A percentile compares a stretch with the other conserved stretches of the same genome.
These are phyloP conservation scores for Metschnikowia cubensis DNA, from an alignment of 805 yeast genomes.

Conservation along the genomic window DNA sequence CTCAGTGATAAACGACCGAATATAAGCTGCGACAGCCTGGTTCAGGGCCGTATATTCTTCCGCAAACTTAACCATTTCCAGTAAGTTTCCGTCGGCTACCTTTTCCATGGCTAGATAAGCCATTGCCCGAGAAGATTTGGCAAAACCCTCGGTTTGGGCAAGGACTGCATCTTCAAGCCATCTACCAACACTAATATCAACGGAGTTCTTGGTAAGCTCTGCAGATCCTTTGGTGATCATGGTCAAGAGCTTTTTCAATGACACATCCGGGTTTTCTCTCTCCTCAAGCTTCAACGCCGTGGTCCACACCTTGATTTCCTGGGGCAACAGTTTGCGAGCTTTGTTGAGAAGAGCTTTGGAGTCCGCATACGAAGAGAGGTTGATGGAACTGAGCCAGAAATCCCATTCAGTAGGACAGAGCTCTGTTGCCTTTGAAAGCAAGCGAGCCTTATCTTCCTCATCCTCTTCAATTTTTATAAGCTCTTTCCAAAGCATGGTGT, in stretches of 20 bases:
- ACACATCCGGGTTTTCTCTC: conserved; percentile 42
- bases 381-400: conserved; percentile 61
- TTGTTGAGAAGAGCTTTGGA: conserved; percentile 53
- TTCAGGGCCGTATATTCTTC: conserved; percentile 22
- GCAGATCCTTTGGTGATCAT: conserved; percentile 48
- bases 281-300: conserved; percentile 65
- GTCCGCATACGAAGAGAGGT: conserved; percentile 40
- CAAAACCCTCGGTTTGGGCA: conserved; percentile 47
- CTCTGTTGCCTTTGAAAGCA: conserved; percentile 64
- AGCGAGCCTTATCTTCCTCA: conserved; percentile 43
- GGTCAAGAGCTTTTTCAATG: conserved; percentile 43
- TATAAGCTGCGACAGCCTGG: conserved; percentile 38
- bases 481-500: conserved; percentile 62
- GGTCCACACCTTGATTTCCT: conserved; percentile 51
- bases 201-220: conserved; percentile 30
- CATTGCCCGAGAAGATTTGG: conserved; percentile 51
- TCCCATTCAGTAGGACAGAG: conserved; percentile 61
- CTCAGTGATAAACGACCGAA: conserved; percentile 44
- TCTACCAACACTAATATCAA: conserved; percentile 24
- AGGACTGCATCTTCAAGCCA: conserved; percentile 58
- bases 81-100: conserved; percentile 20
- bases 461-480: conserved; percentile 60
- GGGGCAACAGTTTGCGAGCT: conserved; percentile 49
- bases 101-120: conserved; percentile 37
- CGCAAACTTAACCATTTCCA: conserved; percentile 30